Evolutionary conservation across 192 early-diverging fungal species (phyloP), one percentile per base, ranked within the genome.

Genomic region (Umbelopsis sp.): DNA sequence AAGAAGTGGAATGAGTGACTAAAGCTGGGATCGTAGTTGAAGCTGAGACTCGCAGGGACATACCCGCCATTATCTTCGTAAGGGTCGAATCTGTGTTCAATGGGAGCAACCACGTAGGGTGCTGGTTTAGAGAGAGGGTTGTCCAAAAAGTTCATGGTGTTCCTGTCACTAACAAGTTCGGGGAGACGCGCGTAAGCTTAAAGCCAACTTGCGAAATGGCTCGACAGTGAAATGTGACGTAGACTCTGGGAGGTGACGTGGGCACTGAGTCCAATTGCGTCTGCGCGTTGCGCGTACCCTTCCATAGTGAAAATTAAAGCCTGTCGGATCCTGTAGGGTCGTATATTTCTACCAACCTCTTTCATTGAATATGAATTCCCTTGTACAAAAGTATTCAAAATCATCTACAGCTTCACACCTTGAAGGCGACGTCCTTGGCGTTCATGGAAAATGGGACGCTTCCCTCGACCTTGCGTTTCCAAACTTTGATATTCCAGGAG

Each of bases 61-160:
- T 80, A 89, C 88, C 88, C 85, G 77, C 87, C 88, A 81, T 90
- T 99, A 83, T 96, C 92, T 12, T 91, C 95, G 83, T 99, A 97
- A 41, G 96, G 95, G 41, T 91, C 88, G 81, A 95, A 97, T 49
- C 85, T 81, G 77, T 90, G 90, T 74, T 92, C 85, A 36, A 88
- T 84, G 10, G 87, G 85, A 8, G 38, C 75, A 29, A 68, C 29
- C 56, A 62, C 25, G 17, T 62, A 62, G 26, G 56, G 56, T 17
- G 56, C 56, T 62, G 56, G 56, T 32, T 62, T 62, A 17, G 56
- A 62, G 56, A 62, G 56, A 8, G 56, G 56, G 31, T 14, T 62
- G 56, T 62, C 56, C 31, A 62, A 34, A 14, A 62, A 62, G 31
- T 62, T 62, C 56, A 62, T 62, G 56, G 26, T 62, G 56, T 34